A percentile compares a stretch with the other conserved stretches of the same genome.
These are phyloP conservation scores for Kregervanrija fluxuum DNA, from an alignment of 805 yeast species.

Conservation along the genomic window DNA sequence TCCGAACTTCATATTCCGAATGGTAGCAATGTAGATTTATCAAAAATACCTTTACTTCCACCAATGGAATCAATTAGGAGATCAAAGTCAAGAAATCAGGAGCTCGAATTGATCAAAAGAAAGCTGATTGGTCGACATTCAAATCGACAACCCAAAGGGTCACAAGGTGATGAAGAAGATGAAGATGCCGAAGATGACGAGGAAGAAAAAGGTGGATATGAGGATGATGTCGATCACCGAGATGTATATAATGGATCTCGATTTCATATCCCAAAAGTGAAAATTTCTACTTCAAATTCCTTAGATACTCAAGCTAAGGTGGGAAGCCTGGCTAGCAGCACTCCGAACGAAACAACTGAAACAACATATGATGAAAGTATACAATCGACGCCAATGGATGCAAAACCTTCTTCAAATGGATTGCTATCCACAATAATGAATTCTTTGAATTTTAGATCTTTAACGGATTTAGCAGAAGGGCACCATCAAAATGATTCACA, in stretches of 20 bases:
- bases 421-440: constrained; percentile 22
- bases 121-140: constrained; percentile 5
- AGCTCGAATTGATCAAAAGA: constrained; percentile 6
- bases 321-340: background rate
- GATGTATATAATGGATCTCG: background rate
- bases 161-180: background rate
- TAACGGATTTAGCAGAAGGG: constrained; percentile 10
- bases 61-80: background rate
- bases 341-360: background rate
- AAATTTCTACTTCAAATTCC: constrained; percentile 6
- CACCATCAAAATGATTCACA: background rate
- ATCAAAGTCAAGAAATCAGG: constrained; percentile 1
- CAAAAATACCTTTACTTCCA: constrained; percentile 4
- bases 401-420: constrained; percentile 10
- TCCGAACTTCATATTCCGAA: background rate
- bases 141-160: background rate
- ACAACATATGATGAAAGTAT: too few species aligned
- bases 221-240: background rate
- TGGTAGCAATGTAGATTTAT: background rate
- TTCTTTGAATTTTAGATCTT: constrained; percentile 22
- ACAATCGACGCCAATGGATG: too few species aligned
- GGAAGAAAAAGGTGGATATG: background rate
- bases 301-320: constrained; percentile 2
- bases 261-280: background rate
- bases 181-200: background rate